Evolutionary conservation across 306 rosid genomes (phyloP).

Genomic region (Lathyrus sativus): DNA sequence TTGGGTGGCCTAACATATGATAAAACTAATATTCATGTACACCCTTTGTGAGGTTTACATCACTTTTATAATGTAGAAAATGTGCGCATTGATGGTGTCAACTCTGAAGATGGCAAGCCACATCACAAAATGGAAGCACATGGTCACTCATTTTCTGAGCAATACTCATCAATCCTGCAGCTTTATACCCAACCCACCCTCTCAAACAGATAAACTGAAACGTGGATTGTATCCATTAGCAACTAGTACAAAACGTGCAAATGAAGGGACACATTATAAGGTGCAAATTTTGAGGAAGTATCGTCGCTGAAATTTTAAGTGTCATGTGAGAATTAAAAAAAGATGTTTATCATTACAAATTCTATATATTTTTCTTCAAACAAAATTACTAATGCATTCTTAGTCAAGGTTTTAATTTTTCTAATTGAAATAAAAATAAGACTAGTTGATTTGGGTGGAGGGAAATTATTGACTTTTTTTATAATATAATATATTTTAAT

Average conservation of each 20-base stretch:
- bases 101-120: conserved; percentile 50
- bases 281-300: background rate
- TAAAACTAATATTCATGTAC: conserved; percentile 45
- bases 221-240: background rate
- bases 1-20: conserved; percentile 46
- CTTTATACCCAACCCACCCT: conserved; percentile 21
- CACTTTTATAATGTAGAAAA: conserved; percentile 47
- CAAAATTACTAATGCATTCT: background rate
- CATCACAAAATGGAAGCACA: conserved; percentile 52
- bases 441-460: too few species aligned
- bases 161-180: conserved; percentile 25
- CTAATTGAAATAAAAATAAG: too few species aligned
- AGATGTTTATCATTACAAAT: background rate
- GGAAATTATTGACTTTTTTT: too few species aligned
- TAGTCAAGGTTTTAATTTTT: too few species aligned
- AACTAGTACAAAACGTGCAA: conserved; percentile 7
- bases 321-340: background rate
- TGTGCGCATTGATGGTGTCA: conserved; percentile 43
- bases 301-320: background rate
- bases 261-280: background rate
- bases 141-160: conserved; percentile 43
- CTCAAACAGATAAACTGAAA: background rate
- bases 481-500: too few species aligned
- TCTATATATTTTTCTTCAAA: too few species aligned
- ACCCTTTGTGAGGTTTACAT: conserved; percentile 51